Percentiles rank a stretch among this genome's conserved stretches.
These are phyloP conservation scores for Argentina anserina DNA, from an alignment of 306 rosid species.

Conservation along the genomic window DNA sequence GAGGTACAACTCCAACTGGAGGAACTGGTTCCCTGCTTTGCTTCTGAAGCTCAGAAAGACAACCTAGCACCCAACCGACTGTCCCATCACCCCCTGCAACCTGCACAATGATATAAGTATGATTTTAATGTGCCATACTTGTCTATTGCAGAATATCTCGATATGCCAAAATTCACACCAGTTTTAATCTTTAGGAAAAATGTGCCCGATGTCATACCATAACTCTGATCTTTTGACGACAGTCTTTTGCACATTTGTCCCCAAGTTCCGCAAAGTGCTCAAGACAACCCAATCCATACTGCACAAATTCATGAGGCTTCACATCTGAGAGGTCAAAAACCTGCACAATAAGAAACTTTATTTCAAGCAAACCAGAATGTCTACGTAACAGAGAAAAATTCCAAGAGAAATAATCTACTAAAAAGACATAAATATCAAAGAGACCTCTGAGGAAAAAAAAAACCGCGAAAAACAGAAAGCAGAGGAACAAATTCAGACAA, in stretches of 20 bases:
- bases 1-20: slow-evolving; percentile 83
- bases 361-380: neutral
- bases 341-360: slow-evolving; percentile 38
- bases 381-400: too few relatives aligned
- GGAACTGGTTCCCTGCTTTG: slow-evolving; percentile 67
- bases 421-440: neutral
- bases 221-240: slow-evolving; percentile 74
- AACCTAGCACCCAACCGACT: slow-evolving; percentile 96
- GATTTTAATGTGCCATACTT: too few relatives aligned
- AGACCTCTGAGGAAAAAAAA: slow-evolving; percentile 3
- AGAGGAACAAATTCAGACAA: neutral
- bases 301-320: slow-evolving; percentile 87
- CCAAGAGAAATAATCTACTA: too few relatives aligned
- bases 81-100: slow-evolving; percentile 99
- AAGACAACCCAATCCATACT: slow-evolving; percentile 77
- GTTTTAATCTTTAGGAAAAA: slow-evolving; percentile 1
- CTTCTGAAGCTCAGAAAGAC: slow-evolving; percentile 61
- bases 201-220: slow-evolving; percentile 53
- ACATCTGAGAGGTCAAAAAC: slow-evolving; percentile 83
- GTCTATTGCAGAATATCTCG: neutral
- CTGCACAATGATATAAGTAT: slow-evolving; percentile 46
- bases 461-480: too few relatives aligned
- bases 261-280: slow-evolving; percentile 67
- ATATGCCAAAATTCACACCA: slow-evolving; percentile 9
- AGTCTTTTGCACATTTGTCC: slow-evolving; percentile 76